These are phyloP conservation scores for Aulographum hederae DNA, from an alignment of 2,329 filamentous ascomycete genomes.

Conservation along the genomic window DNA sequence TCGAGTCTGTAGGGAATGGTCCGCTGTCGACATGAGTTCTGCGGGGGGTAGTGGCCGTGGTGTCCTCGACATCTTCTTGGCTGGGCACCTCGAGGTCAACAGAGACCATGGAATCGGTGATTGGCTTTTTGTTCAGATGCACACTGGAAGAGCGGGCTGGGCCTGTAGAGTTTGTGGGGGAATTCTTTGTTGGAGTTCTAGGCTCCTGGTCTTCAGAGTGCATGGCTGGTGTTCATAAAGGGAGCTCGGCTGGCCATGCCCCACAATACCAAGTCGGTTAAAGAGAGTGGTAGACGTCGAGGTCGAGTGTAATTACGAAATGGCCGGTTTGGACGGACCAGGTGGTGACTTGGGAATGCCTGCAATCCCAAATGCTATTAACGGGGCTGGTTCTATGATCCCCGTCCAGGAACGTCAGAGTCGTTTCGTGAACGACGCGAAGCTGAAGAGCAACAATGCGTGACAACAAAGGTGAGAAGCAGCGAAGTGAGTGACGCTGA, in stretches of 20 bases:
- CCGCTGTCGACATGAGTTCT: slow-evolving; percentile 10
- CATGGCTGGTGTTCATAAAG: neutral
- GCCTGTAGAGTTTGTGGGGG: neutral
- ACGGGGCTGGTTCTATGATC: neutral
- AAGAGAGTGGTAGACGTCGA: neutral
- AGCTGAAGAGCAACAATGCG: neutral
- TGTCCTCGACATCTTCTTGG: neutral
- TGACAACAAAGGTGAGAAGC: neutral
- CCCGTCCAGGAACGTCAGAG: neutral
- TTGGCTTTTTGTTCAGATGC: too few species aligned
- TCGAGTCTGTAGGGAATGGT: slow-evolving; percentile 39
- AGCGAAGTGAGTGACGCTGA: too few species aligned
- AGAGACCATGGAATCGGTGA: too few species aligned
- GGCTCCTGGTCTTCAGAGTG: neutral
- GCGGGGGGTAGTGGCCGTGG: neutral
- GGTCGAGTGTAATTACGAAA: neutral
- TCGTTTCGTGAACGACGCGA: neutral
- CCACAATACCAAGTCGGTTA: neutral
- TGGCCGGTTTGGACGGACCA: neutral
- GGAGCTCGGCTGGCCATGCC: neutral
- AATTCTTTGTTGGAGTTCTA: neutral
- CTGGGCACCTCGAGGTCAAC: neutral
- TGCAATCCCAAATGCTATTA: neutral
- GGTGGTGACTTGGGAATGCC: neutral
- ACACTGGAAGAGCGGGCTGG: neutral